Base-by-base conservation (phyloP, 192 early-diverging fungal species). In the Coemansia sp. region DNA sequence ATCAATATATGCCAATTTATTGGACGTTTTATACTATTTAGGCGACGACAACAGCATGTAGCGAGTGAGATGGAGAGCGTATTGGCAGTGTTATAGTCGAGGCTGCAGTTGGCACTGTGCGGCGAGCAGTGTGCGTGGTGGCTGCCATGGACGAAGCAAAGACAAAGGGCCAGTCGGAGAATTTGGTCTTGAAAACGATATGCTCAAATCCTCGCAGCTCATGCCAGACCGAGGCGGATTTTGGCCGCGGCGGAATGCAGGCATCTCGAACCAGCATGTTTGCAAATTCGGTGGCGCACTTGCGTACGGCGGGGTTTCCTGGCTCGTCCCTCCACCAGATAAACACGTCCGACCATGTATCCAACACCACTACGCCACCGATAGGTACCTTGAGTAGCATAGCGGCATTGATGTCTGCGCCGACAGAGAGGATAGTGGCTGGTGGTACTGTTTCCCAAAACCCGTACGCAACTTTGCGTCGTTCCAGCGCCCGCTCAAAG, bases 241-340 rank as follows among this genome's bases (percentile, higher is more conserved):
- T 68, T 52, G 80, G 80, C 33, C 80, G 72, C 46, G 73, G 64
- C 7, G 80, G 80, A 22, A 83, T 83, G 66, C 76, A 78, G 24
- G 58, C 61, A 40, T 83, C 80, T 18, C 70, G 72, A 8, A 83
- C 61, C 40, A 83, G 50, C 75, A 77, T 77, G 55, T 72, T 74
- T 20, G 75, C 72, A 75, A 83, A 83, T 49, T 74, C 71, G 34
- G 78, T 57, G 8, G 80, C 80, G 33, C 80, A 83, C 40, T 71
- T 70, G 60, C 80, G 72, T 39, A 83, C 80, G 31, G 80, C 71
- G 6, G 67, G 55, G 40, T 72, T 83, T 58, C 76, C 57, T 2
- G 81, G 78, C 62, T 79, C 76, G 71, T 80, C 66, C n/a, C 78
- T 67, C 81, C 78, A 84, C 81, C 81, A 84, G 29, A 84, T 65